Base-by-base conservation (phyloP, 2,329 filamentous ascomycete genomes). In the Davidsoniella neocaledoniae region DNA sequence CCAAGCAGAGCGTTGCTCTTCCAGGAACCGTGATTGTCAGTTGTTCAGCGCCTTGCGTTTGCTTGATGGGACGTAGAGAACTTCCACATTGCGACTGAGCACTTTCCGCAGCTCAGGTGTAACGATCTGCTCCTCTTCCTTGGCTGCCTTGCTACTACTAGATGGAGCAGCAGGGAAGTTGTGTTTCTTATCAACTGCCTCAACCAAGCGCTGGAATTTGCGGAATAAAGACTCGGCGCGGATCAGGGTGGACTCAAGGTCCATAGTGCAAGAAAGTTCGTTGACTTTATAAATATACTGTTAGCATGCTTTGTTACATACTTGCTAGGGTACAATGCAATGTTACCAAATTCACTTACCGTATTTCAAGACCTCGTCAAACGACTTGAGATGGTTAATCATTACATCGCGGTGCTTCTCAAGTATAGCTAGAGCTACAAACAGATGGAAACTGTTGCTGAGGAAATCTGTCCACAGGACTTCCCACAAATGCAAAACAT, bases 301-400 rank as follows among this genome's bases (percentile, higher is more conserved):
- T 52, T 44, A 52, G 50, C 21, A 37, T 12, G n/a, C 8, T 33
- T 7, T 12, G 33, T 43, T 48, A 19, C 16, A 16, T 44, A 23
- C 21, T 23, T 23, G 21, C 10, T 10, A 6, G 25, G 26, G 39
- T 16, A 43, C 19, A 9, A 38, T n/a, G 12, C 21, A 10, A 46
- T 38, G 33, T 10, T 14, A 16, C n/a, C 9, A n/a, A 40, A 40
- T 3, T 16, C 4, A 69, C 81, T 51, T 74, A 90, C 85, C 74
- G 61, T 96, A 98, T 70, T 98, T 98, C 25, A 98, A 68, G 29
- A 98, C 86, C 64, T 98, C 93, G 56, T 98, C 91, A 66, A 98
- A 98, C 58, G 90, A 85, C 61, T 86, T 77, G 23, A 98, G 68
- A 64, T 98, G 91, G 50, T 83, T 78, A 81, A 98, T 94, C 54